A percentile compares a stretch with the other conserved stretches of the same genome.
These are phyloP conservation scores for Rhinocladiella mackenziei DNA, from an alignment of 2,329 filamentous ascomycete species.

Conservation along the genomic window DNA sequence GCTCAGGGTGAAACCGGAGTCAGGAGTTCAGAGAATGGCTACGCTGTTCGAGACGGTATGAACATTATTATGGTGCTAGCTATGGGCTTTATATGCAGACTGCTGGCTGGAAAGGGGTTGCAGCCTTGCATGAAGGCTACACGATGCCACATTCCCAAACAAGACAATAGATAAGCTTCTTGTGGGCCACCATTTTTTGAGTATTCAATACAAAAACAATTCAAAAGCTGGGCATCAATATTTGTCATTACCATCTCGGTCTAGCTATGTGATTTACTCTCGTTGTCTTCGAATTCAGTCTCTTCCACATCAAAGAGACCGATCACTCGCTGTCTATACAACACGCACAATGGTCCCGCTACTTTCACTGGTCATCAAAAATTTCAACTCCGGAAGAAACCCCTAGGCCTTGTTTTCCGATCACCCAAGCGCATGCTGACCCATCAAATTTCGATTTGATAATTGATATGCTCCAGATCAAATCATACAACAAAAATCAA, in stretches of 20 bases:
- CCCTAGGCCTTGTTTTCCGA: conserved; percentile 14
- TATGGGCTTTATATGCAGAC: too few species aligned
- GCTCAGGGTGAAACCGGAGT: not conserved
- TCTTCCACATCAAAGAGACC: not conserved
- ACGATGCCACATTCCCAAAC: too few species aligned
- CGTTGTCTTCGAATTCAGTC: conserved; percentile 10
- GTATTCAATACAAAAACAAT: too few species aligned
- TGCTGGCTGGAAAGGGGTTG: too few species aligned
- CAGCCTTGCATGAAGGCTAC: too few species aligned
- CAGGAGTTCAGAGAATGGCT: not conserved
- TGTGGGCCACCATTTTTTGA: too few species aligned
- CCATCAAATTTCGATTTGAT: conserved; percentile 15
- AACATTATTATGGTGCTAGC: too few species aligned
- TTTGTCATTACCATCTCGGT: conserved; percentile 12
- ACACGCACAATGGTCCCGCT: conserved; percentile 1
- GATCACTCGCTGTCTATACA: conserved; percentile 6
- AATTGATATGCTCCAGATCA: conserved; percentile 18
- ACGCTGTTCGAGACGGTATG: too few species aligned
- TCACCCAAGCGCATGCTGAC: conserved; percentile 15
- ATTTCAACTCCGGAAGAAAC: conserved; percentile 15
- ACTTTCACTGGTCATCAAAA: conserved; percentile 3
- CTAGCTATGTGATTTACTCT: conserved; percentile 17
- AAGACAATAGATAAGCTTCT: too few species aligned
- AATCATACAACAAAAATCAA: conserved; percentile 13
- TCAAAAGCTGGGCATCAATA: too few species aligned